Conservation (phyloP, 345 rosid genomes). For the Melaleuca alternifolia region DNA sequence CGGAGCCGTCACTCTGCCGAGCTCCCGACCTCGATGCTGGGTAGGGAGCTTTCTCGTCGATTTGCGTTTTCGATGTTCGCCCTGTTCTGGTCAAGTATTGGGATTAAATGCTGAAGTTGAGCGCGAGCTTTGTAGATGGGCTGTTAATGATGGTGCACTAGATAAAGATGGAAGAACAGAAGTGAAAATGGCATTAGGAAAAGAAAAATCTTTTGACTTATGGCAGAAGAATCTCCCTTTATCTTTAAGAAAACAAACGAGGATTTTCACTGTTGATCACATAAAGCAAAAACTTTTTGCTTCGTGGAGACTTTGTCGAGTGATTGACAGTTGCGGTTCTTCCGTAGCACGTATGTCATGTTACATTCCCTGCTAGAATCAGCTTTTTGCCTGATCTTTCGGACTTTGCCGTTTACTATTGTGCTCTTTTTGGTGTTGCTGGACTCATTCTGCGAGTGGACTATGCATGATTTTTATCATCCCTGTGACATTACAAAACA, state of each 20-base stretch:
- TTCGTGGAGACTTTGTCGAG: background rate
- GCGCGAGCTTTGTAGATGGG: background rate
- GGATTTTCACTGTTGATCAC: background rate
- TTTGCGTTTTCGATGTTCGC: background rate
- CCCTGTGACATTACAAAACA: background rate
- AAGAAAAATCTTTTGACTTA: background rate
- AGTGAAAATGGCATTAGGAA: background rate
- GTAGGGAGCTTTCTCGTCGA: conserved; percentile 10
- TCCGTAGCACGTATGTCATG: background rate
- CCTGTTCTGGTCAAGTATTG: background rate
- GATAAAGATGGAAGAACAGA: background rate
- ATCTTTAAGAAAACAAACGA: background rate
- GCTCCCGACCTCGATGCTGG: conserved; percentile 31
- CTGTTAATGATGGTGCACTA: background rate
- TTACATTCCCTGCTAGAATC: background rate
- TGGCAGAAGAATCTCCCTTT: background rate
- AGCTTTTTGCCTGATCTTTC: background rate
- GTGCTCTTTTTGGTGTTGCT: background rate
- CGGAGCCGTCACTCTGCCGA: conserved; percentile 45
- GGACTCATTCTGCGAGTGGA: background rate
- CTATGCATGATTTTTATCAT: background rate
- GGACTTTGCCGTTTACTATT: background rate
- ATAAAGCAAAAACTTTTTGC: background rate
- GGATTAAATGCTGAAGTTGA: background rate
- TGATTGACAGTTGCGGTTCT: background rate